Evolutionary conservation across 306 rosid genomes (phyloP), one percentile per base, ranked within the genome.

Genomic region (Prosopis cineraria): DNA sequence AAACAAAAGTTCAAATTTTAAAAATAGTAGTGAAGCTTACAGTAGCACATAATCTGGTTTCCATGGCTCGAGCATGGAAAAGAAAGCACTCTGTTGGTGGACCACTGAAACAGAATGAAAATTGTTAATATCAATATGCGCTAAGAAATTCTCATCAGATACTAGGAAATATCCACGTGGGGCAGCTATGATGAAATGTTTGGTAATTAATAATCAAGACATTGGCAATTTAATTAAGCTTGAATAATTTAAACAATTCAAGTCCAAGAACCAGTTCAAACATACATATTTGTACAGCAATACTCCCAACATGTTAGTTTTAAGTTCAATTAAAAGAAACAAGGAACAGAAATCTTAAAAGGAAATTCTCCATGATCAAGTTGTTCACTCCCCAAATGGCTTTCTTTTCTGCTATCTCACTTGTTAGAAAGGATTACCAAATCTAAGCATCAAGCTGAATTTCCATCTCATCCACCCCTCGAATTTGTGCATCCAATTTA

Each of bases 11-110:
- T 22, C 31, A 48, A 70, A 80, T 71, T 37, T 44, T 9, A 37
- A n/a, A 68, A 72, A 44, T 39, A 19, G 48, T 79, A 60, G 25
- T 62, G 72, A 50, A 63, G 62, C 78, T 87, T 70, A 94, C 98
- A 64, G 83, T 60, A 75, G 56, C 63, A 31, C 97, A 92, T 74
- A 94, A 72, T 83, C 78, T 87, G 84, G 85, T 86, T 78, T 89
- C 97, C 80, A 78, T 70, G 39, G 98, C 98, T 77, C 95, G 90
- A 74, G 97, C 97, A 83, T 92, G 98, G 82, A 84, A 89, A 73
- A 94, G 43, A 90, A 94, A 90, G 81, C 98, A 94, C 88, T 94
- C 90, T 7, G 97, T 92, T 37, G 98, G 97, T 58, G 98, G 97
- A 79, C 98, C 98, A 33, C 98, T 94, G 92, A 78, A 83, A 85